Percentiles rank a stretch among this genome's conserved stretches.
Conservation (phyloP, 179 eudicot genomes). For the Silene coronaria region DNA sequence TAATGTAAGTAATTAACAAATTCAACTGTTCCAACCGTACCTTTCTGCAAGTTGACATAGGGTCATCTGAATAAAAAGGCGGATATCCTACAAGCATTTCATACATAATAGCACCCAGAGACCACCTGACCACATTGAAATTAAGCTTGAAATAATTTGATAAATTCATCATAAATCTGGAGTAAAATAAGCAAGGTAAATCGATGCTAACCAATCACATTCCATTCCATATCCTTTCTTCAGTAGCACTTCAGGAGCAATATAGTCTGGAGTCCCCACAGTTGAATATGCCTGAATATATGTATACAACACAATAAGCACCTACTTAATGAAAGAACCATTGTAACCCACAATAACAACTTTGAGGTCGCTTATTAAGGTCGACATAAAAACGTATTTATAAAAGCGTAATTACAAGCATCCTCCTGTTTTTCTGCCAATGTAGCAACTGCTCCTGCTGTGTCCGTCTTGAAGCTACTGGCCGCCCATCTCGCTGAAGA, state of each 20-base stretch:
- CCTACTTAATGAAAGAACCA: background rate
- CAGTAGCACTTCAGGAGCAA: slow-evolving; percentile 88
- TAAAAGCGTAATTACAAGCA: slow-evolving; percentile 50
- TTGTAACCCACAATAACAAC: background rate
- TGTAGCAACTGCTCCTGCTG: slow-evolving; percentile 90
- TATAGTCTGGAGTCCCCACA: slow-evolving; percentile 95
- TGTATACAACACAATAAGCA: background rate
- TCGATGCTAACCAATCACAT: slow-evolving; percentile 86
- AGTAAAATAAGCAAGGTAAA: background rate
- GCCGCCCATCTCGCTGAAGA: slow-evolving; percentile 41
- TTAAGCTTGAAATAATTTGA: background rate
- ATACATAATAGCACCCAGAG: slow-evolving; percentile 91
- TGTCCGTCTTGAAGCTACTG: slow-evolving; percentile 69
- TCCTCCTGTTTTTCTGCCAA: slow-evolving; percentile 95
- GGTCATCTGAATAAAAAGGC: slow-evolving; percentile 94
- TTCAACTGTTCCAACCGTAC: slow-evolving; percentile 31
- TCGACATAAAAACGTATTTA: background rate
- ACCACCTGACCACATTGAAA: slow-evolving; percentile 61
- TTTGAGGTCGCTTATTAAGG: background rate
- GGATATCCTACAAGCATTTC: slow-evolving; percentile 98
- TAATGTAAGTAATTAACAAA: background rate
- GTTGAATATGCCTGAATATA: slow-evolving; percentile 81
- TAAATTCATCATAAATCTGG: background rate
- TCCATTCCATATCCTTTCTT: slow-evolving; percentile 94
- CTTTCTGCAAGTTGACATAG: slow-evolving; percentile 97